Evolutionary conservation across 768 basidiomycete species (phyloP).

Genomic region (Agaricus subrufescens): DNA sequence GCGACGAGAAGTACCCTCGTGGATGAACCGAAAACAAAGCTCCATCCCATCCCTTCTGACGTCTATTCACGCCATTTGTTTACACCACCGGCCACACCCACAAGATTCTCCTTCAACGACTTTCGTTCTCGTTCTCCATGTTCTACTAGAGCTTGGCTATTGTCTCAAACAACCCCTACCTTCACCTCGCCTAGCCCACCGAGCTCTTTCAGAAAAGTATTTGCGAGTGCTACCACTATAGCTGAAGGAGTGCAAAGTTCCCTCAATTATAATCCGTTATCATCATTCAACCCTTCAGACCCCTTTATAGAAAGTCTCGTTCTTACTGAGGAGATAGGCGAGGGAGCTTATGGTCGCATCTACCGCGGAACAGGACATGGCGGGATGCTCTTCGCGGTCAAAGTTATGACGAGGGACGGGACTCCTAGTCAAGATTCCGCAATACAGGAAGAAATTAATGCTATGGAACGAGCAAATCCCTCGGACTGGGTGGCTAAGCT

Average conservation of each 20-base stretch:
- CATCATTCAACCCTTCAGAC: not conserved
- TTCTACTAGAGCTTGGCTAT: not conserved
- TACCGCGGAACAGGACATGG: not conserved
- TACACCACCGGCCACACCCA: not conserved
- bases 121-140: not conserved
- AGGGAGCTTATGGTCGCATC: slow-evolving; percentile 5
- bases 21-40: not conserved
- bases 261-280: not conserved
- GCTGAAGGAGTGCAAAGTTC: not conserved
- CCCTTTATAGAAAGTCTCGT: not conserved
- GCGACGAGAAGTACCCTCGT: not conserved
- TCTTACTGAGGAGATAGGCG: not conserved
- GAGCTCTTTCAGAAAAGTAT: not conserved
- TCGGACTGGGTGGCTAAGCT: slow-evolving; percentile 5
- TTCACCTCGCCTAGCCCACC: not conserved
- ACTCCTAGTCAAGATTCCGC: not conserved
- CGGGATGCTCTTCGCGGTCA: slow-evolving; percentile 2
- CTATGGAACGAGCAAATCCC: not conserved
- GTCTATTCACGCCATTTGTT: not conserved
- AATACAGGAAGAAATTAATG: not conserved
- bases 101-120: not conserved
- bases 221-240: not conserved
- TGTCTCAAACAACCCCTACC: not conserved
- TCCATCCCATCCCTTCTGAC: not conserved
- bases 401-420: not conserved